Percentiles rank a stretch among this genome's conserved stretches.
Evolutionary conservation across 2,329 filamentous ascomycete genomes (phyloP).

Genomic region (Rhynchosporium graminicola): DNA sequence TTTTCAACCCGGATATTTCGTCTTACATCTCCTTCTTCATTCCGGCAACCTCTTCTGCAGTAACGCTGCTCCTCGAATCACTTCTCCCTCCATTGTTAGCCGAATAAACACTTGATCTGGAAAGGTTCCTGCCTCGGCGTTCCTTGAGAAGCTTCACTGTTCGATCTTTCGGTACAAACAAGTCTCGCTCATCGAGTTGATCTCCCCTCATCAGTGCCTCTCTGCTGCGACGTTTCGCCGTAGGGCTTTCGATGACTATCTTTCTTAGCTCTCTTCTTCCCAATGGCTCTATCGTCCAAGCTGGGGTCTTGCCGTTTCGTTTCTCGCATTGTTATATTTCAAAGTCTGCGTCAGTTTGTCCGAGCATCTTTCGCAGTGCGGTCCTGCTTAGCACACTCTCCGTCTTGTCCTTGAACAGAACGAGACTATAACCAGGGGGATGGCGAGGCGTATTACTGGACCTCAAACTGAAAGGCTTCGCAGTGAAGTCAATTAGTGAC

Average conservation of each 20-base stretch:
- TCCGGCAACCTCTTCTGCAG: too few relatives aligned
- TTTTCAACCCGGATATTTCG: too few relatives aligned
- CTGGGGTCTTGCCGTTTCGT: not conserved
- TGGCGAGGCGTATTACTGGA: not conserved
- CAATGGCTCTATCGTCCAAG: not conserved
- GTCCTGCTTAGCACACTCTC: not conserved
- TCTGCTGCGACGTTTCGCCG: not conserved
- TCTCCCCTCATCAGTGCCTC: not conserved
- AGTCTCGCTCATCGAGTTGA: not conserved
- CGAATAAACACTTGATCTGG: too few relatives aligned
- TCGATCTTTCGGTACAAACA: not conserved
- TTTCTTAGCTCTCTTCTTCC: not conserved
- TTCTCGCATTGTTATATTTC: constrained; percentile 6
- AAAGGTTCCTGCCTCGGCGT: too few relatives aligned
- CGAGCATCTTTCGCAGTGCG: constrained; percentile 5
- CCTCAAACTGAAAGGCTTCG: not conserved
- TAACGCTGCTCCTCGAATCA: too few relatives aligned
- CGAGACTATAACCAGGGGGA: not conserved
- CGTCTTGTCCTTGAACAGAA: not conserved
- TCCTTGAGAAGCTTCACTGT: too few relatives aligned
- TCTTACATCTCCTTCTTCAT: too few relatives aligned
- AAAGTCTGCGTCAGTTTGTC: not conserved
- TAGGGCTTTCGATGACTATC: constrained; percentile 6
- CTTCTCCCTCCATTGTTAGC: too few relatives aligned
- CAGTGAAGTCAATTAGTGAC: not conserved